Conservation (phyloP, 176 grass and related monocot species). For the Pontederia paniculata region DNA sequence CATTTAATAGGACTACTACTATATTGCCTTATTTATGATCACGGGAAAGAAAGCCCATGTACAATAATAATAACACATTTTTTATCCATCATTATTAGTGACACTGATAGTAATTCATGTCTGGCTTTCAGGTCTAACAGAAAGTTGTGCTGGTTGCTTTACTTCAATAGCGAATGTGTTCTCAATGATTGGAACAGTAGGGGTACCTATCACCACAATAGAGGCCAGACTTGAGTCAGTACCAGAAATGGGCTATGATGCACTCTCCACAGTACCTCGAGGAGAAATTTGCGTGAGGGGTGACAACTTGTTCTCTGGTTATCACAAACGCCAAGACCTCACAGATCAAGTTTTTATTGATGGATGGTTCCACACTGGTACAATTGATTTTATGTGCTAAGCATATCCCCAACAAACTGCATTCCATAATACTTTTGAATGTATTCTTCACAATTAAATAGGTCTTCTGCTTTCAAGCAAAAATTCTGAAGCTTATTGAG, state of each 20-base stretch:
- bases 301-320: slow-evolving; percentile 71
- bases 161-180: slow-evolving; percentile 70
- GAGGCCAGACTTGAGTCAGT: slow-evolving; percentile 67
- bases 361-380: slow-evolving; percentile 96
- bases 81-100: background rate
- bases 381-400: too few relatives aligned
- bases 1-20: too few relatives aligned
- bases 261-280: slow-evolving; percentile 39
- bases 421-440: too few relatives aligned
- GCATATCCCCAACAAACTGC: too few relatives aligned
- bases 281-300: slow-evolving; percentile 98
- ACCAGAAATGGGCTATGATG: slow-evolving; percentile 77
- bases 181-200: slow-evolving; percentile 80
- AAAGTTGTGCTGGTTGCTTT: slow-evolving; percentile 80
- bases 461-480: too few relatives aligned
- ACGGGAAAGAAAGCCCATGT: too few relatives aligned
- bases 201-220: slow-evolving; percentile 59
- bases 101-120: background rate
- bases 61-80: background rate
- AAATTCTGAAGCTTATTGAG: background rate
- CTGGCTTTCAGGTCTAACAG: slow-evolving; percentile 66
- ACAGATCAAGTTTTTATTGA: slow-evolving; percentile 52
- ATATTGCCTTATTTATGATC: too few relatives aligned
- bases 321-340: slow-evolving; percentile 72
- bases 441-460: too few relatives aligned